Conservation (phyloP, 2,329 filamentous ascomycete genomes). For the Neopestalotiopsis clavispora region DNA sequence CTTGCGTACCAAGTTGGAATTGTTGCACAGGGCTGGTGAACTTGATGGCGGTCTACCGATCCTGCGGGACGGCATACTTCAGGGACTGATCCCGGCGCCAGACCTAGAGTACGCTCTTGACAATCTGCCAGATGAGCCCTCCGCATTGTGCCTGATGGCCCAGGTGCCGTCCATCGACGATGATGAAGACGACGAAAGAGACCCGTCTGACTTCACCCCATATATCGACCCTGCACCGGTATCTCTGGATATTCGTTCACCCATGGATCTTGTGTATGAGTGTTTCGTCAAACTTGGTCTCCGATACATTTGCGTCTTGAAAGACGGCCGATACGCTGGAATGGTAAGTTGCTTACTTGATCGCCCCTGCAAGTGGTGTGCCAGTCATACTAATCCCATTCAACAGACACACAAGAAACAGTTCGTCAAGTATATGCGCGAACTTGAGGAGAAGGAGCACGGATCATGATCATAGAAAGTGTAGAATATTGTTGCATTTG, state of each 20-base stretch:
- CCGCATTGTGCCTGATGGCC: slow-evolving; percentile 82
- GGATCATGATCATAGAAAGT: background rate
- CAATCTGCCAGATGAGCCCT: slow-evolving; percentile 75
- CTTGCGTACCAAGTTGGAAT: slow-evolving; percentile 80
- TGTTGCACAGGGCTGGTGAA: slow-evolving; percentile 84
- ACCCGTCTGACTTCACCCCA: slow-evolving; percentile 84
- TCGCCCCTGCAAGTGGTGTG: background rate
- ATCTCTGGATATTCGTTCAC: slow-evolving; percentile 83
- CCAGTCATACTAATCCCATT: slow-evolving; percentile 19
- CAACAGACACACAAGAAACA: slow-evolving; percentile 87
- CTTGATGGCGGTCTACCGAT: slow-evolving; percentile 92
- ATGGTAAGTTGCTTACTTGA: slow-evolving; percentile 63
- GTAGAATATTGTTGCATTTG: background rate
- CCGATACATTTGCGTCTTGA: slow-evolving; percentile 87
- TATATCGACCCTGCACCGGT: slow-evolving; percentile 94
- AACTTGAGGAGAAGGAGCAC: slow-evolving; percentile 64
- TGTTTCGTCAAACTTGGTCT: slow-evolving; percentile 94
- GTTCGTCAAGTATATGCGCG: slow-evolving; percentile 92
- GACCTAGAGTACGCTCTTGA: slow-evolving; percentile 94
- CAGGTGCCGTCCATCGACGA: slow-evolving; percentile 67
- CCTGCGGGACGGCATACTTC: slow-evolving; percentile 76
- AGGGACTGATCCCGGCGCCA: slow-evolving; percentile 90
- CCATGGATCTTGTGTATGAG: slow-evolving; percentile 95
- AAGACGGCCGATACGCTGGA: slow-evolving; percentile 84
- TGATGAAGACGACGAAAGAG: slow-evolving; percentile 55